Conservation (phyloP, 2,329 filamentous ascomycete species). For the Ustilaginoidea virens region DNA sequence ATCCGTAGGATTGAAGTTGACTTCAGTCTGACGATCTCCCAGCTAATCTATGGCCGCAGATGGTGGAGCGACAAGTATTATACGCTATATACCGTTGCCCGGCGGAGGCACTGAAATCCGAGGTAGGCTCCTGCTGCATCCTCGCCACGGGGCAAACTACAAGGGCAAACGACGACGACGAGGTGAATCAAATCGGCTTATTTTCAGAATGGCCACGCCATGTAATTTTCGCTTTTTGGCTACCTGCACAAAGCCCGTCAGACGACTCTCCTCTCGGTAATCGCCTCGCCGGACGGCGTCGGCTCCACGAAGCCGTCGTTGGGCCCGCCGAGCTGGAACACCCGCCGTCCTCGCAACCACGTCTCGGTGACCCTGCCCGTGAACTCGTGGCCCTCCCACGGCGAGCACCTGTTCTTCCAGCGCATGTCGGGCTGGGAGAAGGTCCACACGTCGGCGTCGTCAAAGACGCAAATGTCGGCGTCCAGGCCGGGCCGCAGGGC, state of each 20-base stretch:
- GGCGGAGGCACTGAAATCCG: no score
- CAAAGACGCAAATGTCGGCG: slow-evolving; percentile 81
- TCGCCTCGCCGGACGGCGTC: slow-evolving; percentile 34
- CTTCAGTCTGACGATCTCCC: no score
- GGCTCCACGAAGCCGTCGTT: slow-evolving; percentile 34
- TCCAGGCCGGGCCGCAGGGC: slow-evolving; percentile 65
- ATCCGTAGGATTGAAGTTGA: no score
- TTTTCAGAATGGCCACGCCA: no score
- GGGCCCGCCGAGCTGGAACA: slow-evolving; percentile 52
- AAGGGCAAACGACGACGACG: no score
- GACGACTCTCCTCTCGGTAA: slow-evolving; percentile 40
- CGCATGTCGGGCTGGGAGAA: slow-evolving; percentile 69
- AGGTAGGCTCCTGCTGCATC: no score
- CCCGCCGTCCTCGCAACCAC: slow-evolving; percentile 61
- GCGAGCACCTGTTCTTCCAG: slow-evolving; percentile 85
- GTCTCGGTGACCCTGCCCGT: slow-evolving; percentile 70
- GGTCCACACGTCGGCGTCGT: slow-evolving; percentile 65
- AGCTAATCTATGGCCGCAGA: slow-evolving; percentile 9
- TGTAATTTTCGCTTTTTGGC: no score
- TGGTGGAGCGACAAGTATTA: neutral
- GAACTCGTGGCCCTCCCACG: slow-evolving; percentile 71
- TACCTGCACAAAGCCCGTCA: no score
- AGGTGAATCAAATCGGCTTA: no score
- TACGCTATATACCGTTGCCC: neutral
- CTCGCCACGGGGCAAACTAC: no score